Base-by-base conservation (phyloP, 2,329 filamentous ascomycete species). In the Penicillium sp. region DNA sequence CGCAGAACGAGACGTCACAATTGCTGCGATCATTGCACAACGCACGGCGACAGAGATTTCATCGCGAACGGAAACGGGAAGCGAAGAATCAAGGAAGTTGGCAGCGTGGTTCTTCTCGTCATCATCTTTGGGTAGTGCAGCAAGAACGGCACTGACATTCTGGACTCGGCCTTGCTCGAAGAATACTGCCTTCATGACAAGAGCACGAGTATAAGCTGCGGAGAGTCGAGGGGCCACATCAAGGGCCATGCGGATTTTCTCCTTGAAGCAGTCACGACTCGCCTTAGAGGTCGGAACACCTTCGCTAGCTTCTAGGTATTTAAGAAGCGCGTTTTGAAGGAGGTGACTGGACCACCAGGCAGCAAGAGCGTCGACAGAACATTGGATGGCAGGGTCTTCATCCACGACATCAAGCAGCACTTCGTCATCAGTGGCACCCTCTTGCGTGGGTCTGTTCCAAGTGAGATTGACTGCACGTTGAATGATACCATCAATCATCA, bases 381-480 rank as follows among this genome's bases (percentile, higher is more conserved):
- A 95, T 55, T 90, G 87, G 62, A 97, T 91, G 2, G 92, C 89
- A 55, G 87, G 86, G 70, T 97, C 94, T 61, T 95, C 90, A 3
- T 95, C 90, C 0, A 97, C 92, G 6, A 86, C 84, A 72, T 96
- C 90, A 83, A 96, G 90, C 52, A 90, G 87, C 55, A 89, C 87
- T 64, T 91, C 89, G 25, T 83, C 81, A 3, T 84, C 81, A 46
- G 83, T 79, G 0, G 87, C 84, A 33, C 88, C 87, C 69, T 91
- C 82, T 1, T 87, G 87, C 0, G 90, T 94, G 4, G 89, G 87
- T 59, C 86, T 84, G 76, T 97, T 95, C 86, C 93, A 97, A 2
- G 93, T 92, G 16, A 97, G 83, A 73, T 96, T 97, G 74, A 94
- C 91, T 1, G 92, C 92, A 57, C 93, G 87, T 76, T 96, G 92